Base-by-base conservation (phyloP, 805 yeast species). In the Myxozyma monticola region DNA sequence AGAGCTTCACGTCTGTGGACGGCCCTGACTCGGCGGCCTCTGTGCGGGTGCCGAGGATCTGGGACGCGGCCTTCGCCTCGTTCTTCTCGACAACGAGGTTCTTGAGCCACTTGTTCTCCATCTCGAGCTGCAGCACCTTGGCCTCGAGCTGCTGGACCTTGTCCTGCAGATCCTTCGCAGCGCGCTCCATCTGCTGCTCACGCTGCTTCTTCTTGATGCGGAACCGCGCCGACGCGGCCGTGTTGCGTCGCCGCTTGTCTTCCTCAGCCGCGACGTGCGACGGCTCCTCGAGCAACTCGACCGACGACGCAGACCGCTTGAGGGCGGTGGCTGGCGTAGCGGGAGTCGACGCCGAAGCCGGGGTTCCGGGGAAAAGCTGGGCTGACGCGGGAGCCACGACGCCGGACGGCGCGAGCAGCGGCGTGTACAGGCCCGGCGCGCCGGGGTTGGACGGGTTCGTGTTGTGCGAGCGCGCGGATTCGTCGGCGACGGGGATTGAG, bases 191-290 rank as follows among this genome's bases (percentile, higher is more conserved):
- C 65, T 90, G 91, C 70, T 86, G 93, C 70, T 91, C 97, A 67
- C 88, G 85, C 70, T 85, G 64, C 76, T 91, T 90, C 80, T 87
- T 89, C 77, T 88, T 88, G 65, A 88, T 79, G 57, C 99, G 77
- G 74, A 91, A 91, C 53, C 98, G 76, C 3, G 97, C 97, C 18
- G 91, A 82, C 1, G 99, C 98, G 1, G 93, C 96, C 0, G 96
- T 89, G 70, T 89, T 90, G 61, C 95, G 78, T 57, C 85, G 80
- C 55, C 96, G 78, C 70, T 88, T 91, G 63, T 85, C 93, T 38
- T 75, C 76, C 51, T 79, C 82, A 20, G 76, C 72, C 22, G 67
- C 57, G 14, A 42, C 17, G 15, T 59, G 66, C 49, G 50, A 55
- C 15, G 52, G 34, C 7, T 51, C 60, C 12, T 56, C 62, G 3